These are phyloP conservation scores for Lophium mytilinum DNA, from an alignment of 495 filamentous ascomycete species.

Conservation along the genomic window DNA sequence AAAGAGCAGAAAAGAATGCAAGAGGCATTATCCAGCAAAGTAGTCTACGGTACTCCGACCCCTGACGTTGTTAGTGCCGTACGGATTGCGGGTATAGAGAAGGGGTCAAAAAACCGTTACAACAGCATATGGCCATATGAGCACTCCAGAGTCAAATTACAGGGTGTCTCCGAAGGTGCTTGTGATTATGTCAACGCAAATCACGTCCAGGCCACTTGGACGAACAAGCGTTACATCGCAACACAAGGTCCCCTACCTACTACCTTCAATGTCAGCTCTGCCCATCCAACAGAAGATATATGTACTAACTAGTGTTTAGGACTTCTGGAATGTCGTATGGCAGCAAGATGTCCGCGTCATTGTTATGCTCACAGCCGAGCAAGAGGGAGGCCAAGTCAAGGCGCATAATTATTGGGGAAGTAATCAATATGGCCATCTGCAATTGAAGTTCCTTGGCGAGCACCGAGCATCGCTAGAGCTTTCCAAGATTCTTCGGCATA, in stretches of 20 bases:
- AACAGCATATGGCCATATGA: constrained; percentile 98
- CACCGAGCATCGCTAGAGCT: constrained; percentile 68
- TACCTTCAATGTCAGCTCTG: constrained; percentile 71
- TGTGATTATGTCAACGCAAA: constrained; percentile 98
- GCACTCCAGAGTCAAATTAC: constrained; percentile 76
- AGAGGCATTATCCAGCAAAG: constrained; percentile 65
- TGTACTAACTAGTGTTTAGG: constrained; percentile 53
- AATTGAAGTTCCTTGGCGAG: constrained; percentile 70
- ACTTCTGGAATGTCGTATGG: constrained; percentile 98
- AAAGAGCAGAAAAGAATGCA: constrained; percentile 85
- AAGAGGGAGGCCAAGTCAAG: constrained; percentile 89
- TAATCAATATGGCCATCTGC: constrained; percentile 72
- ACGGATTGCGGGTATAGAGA: constrained; percentile 82
- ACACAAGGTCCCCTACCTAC: constrained; percentile 89
- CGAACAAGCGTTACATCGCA: constrained; percentile 87
- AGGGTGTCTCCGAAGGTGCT: constrained; percentile 55
- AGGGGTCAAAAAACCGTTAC: constrained; percentile 90
- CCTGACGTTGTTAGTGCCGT: constrained; percentile 28
- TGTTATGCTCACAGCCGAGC: constrained; percentile 94
- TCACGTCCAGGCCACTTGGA: constrained; percentile 66
- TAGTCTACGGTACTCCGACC: constrained; percentile 42
- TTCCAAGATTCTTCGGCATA: constrained; percentile 30
- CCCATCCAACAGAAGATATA: not conserved
- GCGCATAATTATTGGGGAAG: constrained; percentile 88
- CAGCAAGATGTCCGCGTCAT: constrained; percentile 91